Percentiles rank a stretch among this genome's conserved stretches.
Conservation (phyloP, 306 rosid species). For the Fragaria iinumae region DNA sequence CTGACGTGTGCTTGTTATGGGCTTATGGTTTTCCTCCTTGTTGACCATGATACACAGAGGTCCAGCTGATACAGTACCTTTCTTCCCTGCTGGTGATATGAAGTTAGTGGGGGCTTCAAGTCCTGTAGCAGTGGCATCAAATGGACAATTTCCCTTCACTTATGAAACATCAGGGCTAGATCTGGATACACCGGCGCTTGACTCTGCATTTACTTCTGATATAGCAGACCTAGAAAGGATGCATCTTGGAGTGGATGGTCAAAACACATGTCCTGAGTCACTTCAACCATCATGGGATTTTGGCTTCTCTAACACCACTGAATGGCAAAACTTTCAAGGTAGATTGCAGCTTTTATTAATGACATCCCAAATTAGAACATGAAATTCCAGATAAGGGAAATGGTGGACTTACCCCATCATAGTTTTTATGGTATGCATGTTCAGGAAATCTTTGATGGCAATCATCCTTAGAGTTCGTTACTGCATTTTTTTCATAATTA, state of each 20-base stretch:
- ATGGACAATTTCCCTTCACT: constrained; percentile 8
- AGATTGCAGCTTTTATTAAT: background rate
- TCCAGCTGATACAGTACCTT: background rate
- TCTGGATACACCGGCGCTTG: background rate
- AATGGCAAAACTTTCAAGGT: constrained; percentile 19
- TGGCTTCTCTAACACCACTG: background rate
- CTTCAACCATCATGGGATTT: constrained; percentile 12
- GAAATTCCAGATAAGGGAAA: background rate
- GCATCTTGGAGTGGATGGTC: background rate
- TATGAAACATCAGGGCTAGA: constrained; percentile 1
- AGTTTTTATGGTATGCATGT: background rate
- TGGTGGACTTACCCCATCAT: background rate
- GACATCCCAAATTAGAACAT: background rate
- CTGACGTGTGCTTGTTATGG: background rate
- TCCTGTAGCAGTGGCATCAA: constrained; percentile 5
- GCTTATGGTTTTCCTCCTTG: background rate
- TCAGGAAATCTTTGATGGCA: background rate
- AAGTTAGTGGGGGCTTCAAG: constrained; percentile 5
- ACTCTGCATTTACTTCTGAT: constrained; percentile 10
- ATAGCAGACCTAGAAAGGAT: constrained; percentile 15
- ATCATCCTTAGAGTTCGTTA: background rate
- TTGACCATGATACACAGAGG: background rate
- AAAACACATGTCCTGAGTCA: background rate
- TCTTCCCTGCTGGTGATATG: background rate
- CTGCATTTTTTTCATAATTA: background rate